Evolutionary conservation across 305 asterid genomes (phyloP), one percentile per base, ranked within the genome.

Genomic region (Solanum aculeatissimum): DNA sequence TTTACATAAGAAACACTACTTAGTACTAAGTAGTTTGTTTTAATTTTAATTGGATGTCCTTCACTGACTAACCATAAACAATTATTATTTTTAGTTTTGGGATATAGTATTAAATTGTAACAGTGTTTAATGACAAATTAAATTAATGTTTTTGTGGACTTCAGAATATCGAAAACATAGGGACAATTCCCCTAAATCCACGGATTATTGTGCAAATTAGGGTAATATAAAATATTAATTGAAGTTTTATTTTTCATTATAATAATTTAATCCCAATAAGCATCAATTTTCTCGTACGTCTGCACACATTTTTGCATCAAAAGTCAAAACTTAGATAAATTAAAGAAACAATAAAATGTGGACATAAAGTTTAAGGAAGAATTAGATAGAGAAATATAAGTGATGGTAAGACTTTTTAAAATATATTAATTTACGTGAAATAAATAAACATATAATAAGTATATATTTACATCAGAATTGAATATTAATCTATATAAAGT

Each of bases 321-420:
- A 72, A 72, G 55, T 72, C 55, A 49, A 75, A 51, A 80, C 78
- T 66, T 85, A 58, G 32, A 84, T 69, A 87, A 81, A 78, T 60
- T 69, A 43, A 80, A 47, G 54, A 19, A 66, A 81, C 6, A 65
- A 32, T 58, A 66, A 65, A 29, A 42, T 49, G 82, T 60, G 49
- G 66, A 78, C 78, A 84, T 43, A 21, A 11, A 57, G 12, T 60
- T 38, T 43, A 79, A 57, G 65, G 83, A 1, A 47, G 13, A 80
- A 86, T 45, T 43, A 78, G 81, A 80, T 5, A 29, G n/a, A 27
- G 42, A 25, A 25, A 62, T 12, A 62, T 6, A 62, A 62, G 19
- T 62, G 0, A 62, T 25, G 38, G 19, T 13, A 62, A 62, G 27
- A 12, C 19, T 62, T 12, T 11, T 25, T 12, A 25, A 60, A 21